Evolutionary conservation across 2,329 filamentous ascomycete genomes (phyloP), one percentile per base, ranked within the genome.

Genomic region (Colletotrichum godetiae): DNA sequence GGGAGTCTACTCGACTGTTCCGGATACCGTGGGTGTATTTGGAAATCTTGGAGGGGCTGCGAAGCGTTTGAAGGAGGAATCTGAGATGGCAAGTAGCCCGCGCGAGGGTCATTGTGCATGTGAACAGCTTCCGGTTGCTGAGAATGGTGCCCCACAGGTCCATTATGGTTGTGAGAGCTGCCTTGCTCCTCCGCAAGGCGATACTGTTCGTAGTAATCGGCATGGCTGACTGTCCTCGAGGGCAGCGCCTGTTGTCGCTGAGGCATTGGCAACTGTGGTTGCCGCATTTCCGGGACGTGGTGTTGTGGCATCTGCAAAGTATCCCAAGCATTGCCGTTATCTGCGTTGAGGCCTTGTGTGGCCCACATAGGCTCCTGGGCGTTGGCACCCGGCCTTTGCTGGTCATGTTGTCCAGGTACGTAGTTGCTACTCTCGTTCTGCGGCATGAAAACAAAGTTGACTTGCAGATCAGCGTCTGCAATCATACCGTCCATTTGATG

Each of bases 391-490:
- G 60, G 19, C 15, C 70, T 67, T 53, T 73, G 60, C 27, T 65
- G 67, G 49, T 73, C 70, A n/a, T 46, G 53, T 19, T 70, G 70
- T 22, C 42, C 55, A 56, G 46, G 27, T 5, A 53, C 56, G 12
- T 65, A 73, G 29, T 57, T 56, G 7, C 62, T 61, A 22, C 49
- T 31, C 11, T 66, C 70, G 4, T 70, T 60, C 22, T 65, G 70
- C 29, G 55, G 70, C 67, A 70, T 56, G 22, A 65, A 73, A 15
- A 73, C 67, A 24, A 73, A 73, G 33, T 73, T 73, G 70, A 73
- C 67, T 37, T 73, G 67, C 35, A 73, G 31, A 46, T 73, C 67
- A 19, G 37, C 49, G 1, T 73, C 60, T n/a, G 49, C 24, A 29
- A 61, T 37, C 67, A 70, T 57, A 19, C 13, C 49, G 22, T n/a